Evolutionary conservation across 2,329 filamentous ascomycete species (phyloP), one percentile per base, ranked within the genome.

Genomic region (Diaporthe sp.): DNA sequence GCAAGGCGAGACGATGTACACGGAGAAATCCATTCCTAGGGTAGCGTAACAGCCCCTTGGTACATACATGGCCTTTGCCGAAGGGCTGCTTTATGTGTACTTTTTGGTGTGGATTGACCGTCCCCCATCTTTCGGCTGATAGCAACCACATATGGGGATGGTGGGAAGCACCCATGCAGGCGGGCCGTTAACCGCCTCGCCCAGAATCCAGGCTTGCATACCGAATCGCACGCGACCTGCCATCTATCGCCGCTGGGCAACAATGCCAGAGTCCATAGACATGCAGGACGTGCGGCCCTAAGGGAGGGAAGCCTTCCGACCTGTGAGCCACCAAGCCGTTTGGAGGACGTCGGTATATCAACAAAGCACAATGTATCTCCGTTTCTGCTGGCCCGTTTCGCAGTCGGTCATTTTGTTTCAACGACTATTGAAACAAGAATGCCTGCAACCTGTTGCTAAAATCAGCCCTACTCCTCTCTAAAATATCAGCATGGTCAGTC

Each of bases 161-260:
- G 58, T 55, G 58, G 46, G 46, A n/a, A 53, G 46, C 31, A 55
- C 28, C 44, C 57, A 65, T 73, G 58, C n/a, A n/a, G 34, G 58
- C 58, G 70, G 57, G 58, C 57, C 57, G 70, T 44, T 46, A 44
- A 73, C 70, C 34, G 46, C 37, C 34, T 69, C 46, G 46, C 58
- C 70, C 12, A 55, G 58, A 37, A 73, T 12, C 19, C 53, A 8
- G 34, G 57, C 15, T 15, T 25, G 44, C 69, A 51, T 13, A 12
- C 49, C 55, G 25, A 22, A 22, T 72, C 69, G 69, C 42, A 59
- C 42, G 69, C 69, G 69, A 61, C 69, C 53, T 72, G 34, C 19
- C 28, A 62, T 31, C n/a, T 17, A 19, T 25, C 31, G 34, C 44
- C 31, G 15, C 25, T 39, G 25, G 31, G 7, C 53, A 15, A 17